A percentile compares a stretch with the other conserved stretches of the same genome.
phyloP scores from a whole-genome alignment of 352 stramenopile species.

The Phytophthora palmivora region DNA sequence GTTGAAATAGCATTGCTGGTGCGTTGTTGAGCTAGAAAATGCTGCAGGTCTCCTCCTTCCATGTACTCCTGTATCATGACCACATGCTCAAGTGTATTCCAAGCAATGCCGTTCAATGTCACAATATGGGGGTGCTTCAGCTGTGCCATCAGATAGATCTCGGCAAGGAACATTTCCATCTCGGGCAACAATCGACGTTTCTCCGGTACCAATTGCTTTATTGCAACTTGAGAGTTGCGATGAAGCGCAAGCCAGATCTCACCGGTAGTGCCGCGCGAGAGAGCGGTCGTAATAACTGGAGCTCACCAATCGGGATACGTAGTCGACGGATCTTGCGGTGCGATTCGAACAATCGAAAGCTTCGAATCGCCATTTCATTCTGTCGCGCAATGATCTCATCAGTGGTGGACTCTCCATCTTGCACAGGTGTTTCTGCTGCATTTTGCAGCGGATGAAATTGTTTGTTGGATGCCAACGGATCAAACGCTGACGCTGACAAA shows the following conservation, averaged over 20 bases:
- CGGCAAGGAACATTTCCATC: slow-evolving; percentile 77
- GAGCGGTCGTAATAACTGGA: slow-evolving; percentile 61
- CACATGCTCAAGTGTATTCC: slow-evolving; percentile 76
- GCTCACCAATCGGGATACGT: slow-evolving; percentile 56
- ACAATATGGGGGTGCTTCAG: slow-evolving; percentile 78
- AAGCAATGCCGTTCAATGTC: slow-evolving; percentile 62
- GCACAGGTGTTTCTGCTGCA: slow-evolving; percentile 6
- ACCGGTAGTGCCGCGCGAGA: slow-evolving; percentile 59
- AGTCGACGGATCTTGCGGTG: slow-evolving; percentile 63
- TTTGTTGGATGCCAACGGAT: slow-evolving; percentile 42
- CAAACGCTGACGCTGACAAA: slow-evolving; percentile 62
- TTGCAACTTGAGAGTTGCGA: slow-evolving; percentile 50
- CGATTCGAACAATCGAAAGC: slow-evolving; percentile 72
- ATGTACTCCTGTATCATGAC: slow-evolving; percentile 83
- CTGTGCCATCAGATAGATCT: slow-evolving; percentile 79
- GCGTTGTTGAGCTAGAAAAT: slow-evolving; percentile 49
- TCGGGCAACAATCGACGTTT: slow-evolving; percentile 63
- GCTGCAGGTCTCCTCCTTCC: slow-evolving; percentile 68
- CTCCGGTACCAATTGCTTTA: slow-evolving; percentile 71
- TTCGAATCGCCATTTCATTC: slow-evolving; percentile 65
- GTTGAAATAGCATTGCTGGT: slow-evolving; percentile 12
- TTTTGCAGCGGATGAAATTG: slow-evolving; percentile 40
- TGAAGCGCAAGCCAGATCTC: slow-evolving; percentile 81
- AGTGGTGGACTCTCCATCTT: slow-evolving; percentile 3
- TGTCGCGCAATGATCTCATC: slow-evolving; percentile 36